Evolutionary conservation across 768 basidiomycete species (phyloP).

Genomic region (Lentinula lateritia): DNA sequence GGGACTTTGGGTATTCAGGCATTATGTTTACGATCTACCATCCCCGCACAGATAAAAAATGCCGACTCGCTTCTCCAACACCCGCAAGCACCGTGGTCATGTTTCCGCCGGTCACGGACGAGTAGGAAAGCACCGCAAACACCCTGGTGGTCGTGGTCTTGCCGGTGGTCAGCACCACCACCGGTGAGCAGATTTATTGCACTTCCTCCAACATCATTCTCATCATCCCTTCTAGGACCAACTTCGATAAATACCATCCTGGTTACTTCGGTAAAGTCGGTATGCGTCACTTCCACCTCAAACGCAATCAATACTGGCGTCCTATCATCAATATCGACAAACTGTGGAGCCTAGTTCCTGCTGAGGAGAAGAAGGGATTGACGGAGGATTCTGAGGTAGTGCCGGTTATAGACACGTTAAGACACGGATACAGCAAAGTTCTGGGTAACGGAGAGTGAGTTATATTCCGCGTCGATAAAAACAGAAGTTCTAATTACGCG

Average conservation of each 20-base stretch:
- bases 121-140: constrained; percentile 99
- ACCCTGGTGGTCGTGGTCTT: constrained; percentile 99
- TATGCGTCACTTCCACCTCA: constrained; percentile 98
- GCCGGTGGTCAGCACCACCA: constrained; percentile 99
- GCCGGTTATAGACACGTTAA: constrained; percentile 88
- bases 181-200: constrained; percentile 52
- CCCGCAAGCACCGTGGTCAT: constrained; percentile 98
- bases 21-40: neutral
- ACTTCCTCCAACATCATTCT: neutral
- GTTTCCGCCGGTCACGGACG: constrained; percentile 99
- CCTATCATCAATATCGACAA: constrained; percentile 99
- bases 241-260: constrained; percentile 99
- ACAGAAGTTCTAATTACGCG: neutral
- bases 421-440: constrained; percentile 86
- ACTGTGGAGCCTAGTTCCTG: constrained; percentile 88
- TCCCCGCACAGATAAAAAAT: constrained; percentile 40
- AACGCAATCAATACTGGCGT: constrained; percentile 85
- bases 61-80: constrained; percentile 96
- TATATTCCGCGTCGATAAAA: neutral
- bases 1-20: neutral
- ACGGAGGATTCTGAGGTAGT: constrained; percentile 75
- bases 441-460: constrained; percentile 90
- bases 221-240: constrained; percentile 53
- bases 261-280: constrained; percentile 99
- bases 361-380: constrained; percentile 74